A percentile compares a stretch with the other conserved stretches of the same genome.
These are phyloP conservation scores for Penicillium lagena DNA, from an alignment of 495 filamentous ascomycete species.

Conservation along the genomic window DNA sequence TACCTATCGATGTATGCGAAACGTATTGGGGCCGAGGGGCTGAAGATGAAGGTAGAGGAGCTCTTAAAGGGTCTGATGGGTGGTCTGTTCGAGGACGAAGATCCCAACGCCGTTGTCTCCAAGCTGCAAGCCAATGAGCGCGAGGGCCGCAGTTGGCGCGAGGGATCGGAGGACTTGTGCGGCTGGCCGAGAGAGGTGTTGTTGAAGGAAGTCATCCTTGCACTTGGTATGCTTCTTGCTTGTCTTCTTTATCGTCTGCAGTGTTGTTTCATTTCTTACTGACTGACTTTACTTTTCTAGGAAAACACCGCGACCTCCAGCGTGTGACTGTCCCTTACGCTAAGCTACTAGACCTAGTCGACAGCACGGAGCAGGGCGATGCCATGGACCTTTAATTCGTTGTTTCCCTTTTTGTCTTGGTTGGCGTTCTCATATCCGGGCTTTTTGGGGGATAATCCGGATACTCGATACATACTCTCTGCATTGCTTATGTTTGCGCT, in stretches of 20 bases:
- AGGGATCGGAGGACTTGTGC: constrained; percentile 54
- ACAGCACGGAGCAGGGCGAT: constrained; percentile 39
- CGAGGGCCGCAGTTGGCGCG: constrained; percentile 51
- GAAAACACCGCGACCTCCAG: constrained; percentile 90
- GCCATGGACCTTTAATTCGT: constrained; percentile 44
- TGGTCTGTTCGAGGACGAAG: constrained; percentile 52
- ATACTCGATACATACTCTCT: neutral
- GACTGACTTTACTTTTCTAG: constrained; percentile 33
- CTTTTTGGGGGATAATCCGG: neutral
- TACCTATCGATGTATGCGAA: constrained; percentile 97
- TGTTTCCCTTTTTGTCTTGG: neutral
- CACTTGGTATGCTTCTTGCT: constrained; percentile 65
- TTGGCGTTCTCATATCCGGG: constrained; percentile 11
- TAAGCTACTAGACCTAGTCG: constrained; percentile 58
- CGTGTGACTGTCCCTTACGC: constrained; percentile 88
- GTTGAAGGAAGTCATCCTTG: constrained; percentile 81
- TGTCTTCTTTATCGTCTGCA: neutral
- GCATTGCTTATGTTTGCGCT: constrained; percentile 3
- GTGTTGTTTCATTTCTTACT: constrained; percentile 21
- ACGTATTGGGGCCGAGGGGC: constrained; percentile 82
- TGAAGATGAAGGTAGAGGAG: constrained; percentile 86
- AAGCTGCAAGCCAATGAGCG: constrained; percentile 52
- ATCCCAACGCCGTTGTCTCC: constrained; percentile 28
- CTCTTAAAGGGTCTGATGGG: constrained; percentile 74
- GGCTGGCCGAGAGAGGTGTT: constrained; percentile 85